Base-by-base conservation (phyloP, 1,284 basidiomycete species). In the Afroboletus lepidellus region DNA sequence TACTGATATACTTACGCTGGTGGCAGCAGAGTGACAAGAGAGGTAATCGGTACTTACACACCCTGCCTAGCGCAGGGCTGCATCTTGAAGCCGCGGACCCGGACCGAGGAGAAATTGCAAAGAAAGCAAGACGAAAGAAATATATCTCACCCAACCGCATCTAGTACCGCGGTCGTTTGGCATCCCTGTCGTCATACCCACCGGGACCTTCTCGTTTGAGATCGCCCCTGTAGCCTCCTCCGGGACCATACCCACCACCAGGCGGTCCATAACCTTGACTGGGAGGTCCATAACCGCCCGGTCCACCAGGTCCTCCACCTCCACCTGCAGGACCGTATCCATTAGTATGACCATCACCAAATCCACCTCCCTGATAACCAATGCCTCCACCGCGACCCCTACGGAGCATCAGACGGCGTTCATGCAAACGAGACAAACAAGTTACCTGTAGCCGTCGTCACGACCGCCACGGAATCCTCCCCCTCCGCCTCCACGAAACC, bases 131-230 rank as follows among this genome's bases (percentile, higher is more conserved):
- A 51, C 57, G 23, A 46, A 57, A 50, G 38, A 49, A 57, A 67
- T 32, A 58, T 57, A 57, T 70, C 66, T 71, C 66, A 71, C 68
- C 66, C 67, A 58, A 68, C 68, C 69, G 60, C 67, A 61, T 55
- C 77, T 83, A 91, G 70, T 90, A 91, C 64, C 90, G 82, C 64
- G 85, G 83, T 64, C 90, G 85, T 74, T 92, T 92, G 38, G 78
- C 64, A 60, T 91, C 88, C 59, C 89, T 81, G 71, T 91, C 90
- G 64, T 90, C 89, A 70, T 81, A 85, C 63, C 85, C 85, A 70
- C 84, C 83, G 50, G 83, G 77, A 56, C 78, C 82, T 66, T 79
- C 77, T 55, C 87, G 81, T 71, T 87, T 88, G 72, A 84, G 81
- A 65, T 80, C 81, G 44, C 79, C 79, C 57, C 83, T 78, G 65